Evolutionary conservation across 2,329 filamentous ascomycete genomes (phyloP).

Genomic region (Clarireedia homoeocarpa): DNA sequence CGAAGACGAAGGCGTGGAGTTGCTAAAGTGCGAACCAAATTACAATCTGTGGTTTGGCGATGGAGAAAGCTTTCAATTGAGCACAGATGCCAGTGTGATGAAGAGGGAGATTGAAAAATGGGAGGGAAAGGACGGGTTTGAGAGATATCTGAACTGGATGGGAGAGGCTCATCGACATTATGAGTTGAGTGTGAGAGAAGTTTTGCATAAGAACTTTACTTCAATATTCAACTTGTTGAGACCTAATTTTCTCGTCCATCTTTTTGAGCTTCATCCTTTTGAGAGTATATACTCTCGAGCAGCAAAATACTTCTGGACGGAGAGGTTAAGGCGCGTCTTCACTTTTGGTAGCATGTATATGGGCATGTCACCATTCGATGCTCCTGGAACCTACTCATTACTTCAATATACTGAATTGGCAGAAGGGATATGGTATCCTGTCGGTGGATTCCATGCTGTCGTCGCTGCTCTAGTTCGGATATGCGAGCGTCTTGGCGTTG

Average conservation of each 20-base stretch:
- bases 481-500: conserved; percentile 52
- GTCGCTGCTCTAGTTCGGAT: conserved; percentile 56
- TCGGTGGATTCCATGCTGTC: conserved; percentile 61
- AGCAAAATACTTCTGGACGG: conserved; percentile 60
- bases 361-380: conserved; percentile 72
- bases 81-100: conserved; percentile 63
- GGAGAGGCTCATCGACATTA: conserved; percentile 63
- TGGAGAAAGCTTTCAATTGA: conserved; percentile 53
- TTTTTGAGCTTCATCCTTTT: conserved; percentile 59
- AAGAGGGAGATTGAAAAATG: conserved; percentile 64
- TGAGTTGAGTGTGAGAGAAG: conserved; percentile 57
- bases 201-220: conserved; percentile 62
- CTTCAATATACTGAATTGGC: conserved; percentile 69
- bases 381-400: conserved; percentile 65
- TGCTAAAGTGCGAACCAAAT: conserved; percentile 67
- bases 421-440: conserved; percentile 70
- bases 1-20: conserved; percentile 54
- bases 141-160: conserved; percentile 59
- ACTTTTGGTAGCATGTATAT: conserved; percentile 79
- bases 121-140: conserved; percentile 64
- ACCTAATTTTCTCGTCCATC: conserved; percentile 48
- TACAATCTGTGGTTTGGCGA: conserved; percentile 70
- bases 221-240: conserved; percentile 48
- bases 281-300: conserved; percentile 62
- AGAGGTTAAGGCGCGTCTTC: conserved; percentile 61